Base-by-base conservation (phyloP, 2,329 filamentous ascomycete species). In the Hymenoscyphus fraxineus region DNA sequence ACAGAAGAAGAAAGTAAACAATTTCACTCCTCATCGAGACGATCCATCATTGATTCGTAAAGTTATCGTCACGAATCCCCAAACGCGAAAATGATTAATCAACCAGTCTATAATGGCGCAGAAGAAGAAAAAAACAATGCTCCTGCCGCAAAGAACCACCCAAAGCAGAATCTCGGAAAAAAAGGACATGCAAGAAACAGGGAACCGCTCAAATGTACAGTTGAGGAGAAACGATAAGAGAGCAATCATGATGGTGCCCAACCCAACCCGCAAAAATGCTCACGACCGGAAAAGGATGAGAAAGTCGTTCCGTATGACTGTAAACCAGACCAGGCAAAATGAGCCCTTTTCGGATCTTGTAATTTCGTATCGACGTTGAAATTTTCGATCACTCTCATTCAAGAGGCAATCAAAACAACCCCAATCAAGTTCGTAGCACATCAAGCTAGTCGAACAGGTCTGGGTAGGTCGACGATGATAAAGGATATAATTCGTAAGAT, bases 181-280 rank as follows among this genome's bases (percentile, higher is more conserved):
- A 67, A 70, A 69, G n/a, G 66, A 71, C 68, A 73, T 71, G 71
- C 71, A 72, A 69, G 68, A 71, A 69, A 40, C 41, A 47, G 44
- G 58, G 60, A 66, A 56, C 62, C 70, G 71, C 71, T 72, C 69
- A 71, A 68, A 70, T 69, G 64, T 68, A 69, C 67, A 64, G 41
- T 54, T 15, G 51, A 41, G 69, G 63, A 41, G 59, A 64, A 61
- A 60, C 65, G 64, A 69, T 63, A 61, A n/a, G 44, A 40, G 58
- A 40, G 54, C 41, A 64, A 19, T n/a, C 59, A 60, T 65, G 16
- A 56, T 47, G 44, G n/a, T 51, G 35, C 54, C 51, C 32, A 57
- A 60, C 62, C 67, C 67, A 62, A 66, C 70, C 60, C 70, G 69
- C 69, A 71, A 59, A 73, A 72, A 71, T 73, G 70, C 71, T 58